phyloP scores from a whole-genome alignment of 805 yeast species.

The Pichia eremophila region DNA sequence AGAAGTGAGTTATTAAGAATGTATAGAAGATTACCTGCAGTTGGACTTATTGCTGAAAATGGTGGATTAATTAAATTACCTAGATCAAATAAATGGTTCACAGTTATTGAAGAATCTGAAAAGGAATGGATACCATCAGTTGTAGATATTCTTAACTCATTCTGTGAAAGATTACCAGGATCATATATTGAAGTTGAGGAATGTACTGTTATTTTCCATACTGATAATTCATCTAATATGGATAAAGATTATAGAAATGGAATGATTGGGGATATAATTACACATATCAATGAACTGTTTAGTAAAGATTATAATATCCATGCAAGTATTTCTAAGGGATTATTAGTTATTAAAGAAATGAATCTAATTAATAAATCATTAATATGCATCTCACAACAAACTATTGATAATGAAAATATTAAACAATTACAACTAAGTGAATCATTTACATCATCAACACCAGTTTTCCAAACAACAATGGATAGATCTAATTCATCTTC shows the following conservation, averaged over 20 bases:
- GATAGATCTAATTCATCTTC: neutral
- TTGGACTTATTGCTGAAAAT: slow-evolving; percentile 85
- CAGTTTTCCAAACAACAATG: slow-evolving; percentile 1
- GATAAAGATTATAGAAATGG: slow-evolving; percentile 54
- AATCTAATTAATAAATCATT: slow-evolving; percentile 50
- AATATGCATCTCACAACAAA: slow-evolving; percentile 36
- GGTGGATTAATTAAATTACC: slow-evolving; percentile 69
- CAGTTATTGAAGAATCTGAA: slow-evolving; percentile 46
- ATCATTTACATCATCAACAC: slow-evolving; percentile 8
- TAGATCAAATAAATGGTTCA: slow-evolving; percentile 47
- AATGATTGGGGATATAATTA: slow-evolving; percentile 74
- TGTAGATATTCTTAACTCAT: slow-evolving; percentile 42
- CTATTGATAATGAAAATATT: slow-evolving; percentile 13
- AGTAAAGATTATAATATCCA: slow-evolving; percentile 52
- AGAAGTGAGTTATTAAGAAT: slow-evolving; percentile 56
- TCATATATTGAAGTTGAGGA: slow-evolving; percentile 65
- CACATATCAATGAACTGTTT: slow-evolving; percentile 73
- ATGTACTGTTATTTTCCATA: slow-evolving; percentile 66
- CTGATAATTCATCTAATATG: slow-evolving; percentile 55
- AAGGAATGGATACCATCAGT: slow-evolving; percentile 55
- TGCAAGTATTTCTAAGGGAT: slow-evolving; percentile 63
- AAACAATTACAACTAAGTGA: slow-evolving; percentile 5
- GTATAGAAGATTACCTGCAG: slow-evolving; percentile 54
- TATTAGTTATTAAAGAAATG: slow-evolving; percentile 62
- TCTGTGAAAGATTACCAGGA: slow-evolving; percentile 74